A percentile compares a stretch with the other conserved stretches of the same genome.
phyloP scores from a whole-genome alignment of 805 yeast species.

The Wickerhamomyces kurtzmanii region DNA sequence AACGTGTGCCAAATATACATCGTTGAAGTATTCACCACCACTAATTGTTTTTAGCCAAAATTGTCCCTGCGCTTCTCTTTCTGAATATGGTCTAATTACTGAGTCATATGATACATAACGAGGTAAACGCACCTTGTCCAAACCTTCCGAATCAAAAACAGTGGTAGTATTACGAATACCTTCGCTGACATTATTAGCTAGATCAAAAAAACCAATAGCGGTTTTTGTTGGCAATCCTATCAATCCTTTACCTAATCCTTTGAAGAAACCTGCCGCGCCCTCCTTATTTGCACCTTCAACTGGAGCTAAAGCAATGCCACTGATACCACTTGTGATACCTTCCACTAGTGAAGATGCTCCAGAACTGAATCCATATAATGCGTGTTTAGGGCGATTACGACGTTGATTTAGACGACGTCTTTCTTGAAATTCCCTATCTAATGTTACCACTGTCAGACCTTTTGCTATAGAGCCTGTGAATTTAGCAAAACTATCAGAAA shows the following conservation, averaged over 20 bases:
- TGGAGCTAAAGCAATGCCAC: conserved; percentile 89
- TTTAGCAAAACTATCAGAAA: conserved; percentile 88
- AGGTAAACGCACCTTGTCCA: conserved; percentile 77
- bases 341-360: conserved; percentile 89
- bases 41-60: conserved; percentile 78
- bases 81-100: conserved; percentile 63
- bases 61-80: conserved; percentile 89
- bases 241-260: conserved; percentile 91
- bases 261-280: conserved; percentile 88
- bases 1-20: conserved; percentile 78
- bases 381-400: conserved; percentile 76
- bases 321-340: conserved; percentile 77
- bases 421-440: conserved; percentile 80
- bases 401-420: conserved; percentile 65
- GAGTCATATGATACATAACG: conserved; percentile 64
- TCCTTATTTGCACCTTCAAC: conserved; percentile 80
- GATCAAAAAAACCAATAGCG: conserved; percentile 87
- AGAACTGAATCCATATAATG: conserved; percentile 69
- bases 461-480: conserved; percentile 92
- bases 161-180: conserved; percentile 92
- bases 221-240: conserved; percentile 95
- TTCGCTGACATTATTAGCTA: conserved; percentile 87
- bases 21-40: conserved; percentile 69
- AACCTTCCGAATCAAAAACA: conserved; percentile 69
- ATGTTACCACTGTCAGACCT: conserved; percentile 83